Evolutionary conservation across 495 filamentous ascomycete species (phyloP).

Genomic region (Penicillium desertorum): DNA sequence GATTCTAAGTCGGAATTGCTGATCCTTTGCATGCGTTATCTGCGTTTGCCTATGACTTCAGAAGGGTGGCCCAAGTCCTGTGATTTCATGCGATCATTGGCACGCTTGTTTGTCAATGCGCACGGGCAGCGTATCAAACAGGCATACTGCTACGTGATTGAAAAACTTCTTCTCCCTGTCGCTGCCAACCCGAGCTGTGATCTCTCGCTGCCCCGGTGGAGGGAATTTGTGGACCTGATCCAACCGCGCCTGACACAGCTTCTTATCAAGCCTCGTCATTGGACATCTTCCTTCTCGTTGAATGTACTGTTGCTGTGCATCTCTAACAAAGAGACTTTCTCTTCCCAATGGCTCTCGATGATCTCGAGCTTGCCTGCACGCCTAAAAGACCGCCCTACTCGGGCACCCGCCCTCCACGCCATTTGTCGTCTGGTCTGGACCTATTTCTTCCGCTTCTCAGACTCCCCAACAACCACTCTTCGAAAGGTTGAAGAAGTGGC

Average conservation of each 20-base stretch:
- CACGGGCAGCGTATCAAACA: constrained; percentile 88
- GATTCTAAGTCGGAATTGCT: constrained; percentile 82
- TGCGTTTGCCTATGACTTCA: constrained; percentile 67
- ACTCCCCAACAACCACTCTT: constrained; percentile 63
- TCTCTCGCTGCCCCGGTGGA: constrained; percentile 78
- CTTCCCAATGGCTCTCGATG: constrained; percentile 79
- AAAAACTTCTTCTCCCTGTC: constrained; percentile 83
- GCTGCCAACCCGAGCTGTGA: constrained; percentile 73
- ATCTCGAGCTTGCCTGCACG: constrained; percentile 70
- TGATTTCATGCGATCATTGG: constrained; percentile 78
- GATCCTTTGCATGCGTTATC: constrained; percentile 85
- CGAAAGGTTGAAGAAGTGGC: constrained; percentile 87
- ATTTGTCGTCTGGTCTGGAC: constrained; percentile 94
- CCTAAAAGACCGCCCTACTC: constrained; percentile 77
- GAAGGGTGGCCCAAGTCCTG: constrained; percentile 84
- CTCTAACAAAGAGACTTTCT: constrained; percentile 79
- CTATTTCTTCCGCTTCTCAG: constrained; percentile 83
- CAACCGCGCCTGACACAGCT: constrained; percentile 75
- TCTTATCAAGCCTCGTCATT: constrained; percentile 87
- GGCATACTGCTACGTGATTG: constrained; percentile 88
- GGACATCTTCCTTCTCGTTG: constrained; percentile 81
- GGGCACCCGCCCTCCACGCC: constrained; percentile 80
- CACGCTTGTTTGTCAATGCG: constrained; percentile 75
- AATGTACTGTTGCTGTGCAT: constrained; percentile 83
- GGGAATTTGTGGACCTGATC: constrained; percentile 73